Conservation (phyloP, 2,329 filamentous ascomycete genomes). For the Cercospora berteroae region DNA sequence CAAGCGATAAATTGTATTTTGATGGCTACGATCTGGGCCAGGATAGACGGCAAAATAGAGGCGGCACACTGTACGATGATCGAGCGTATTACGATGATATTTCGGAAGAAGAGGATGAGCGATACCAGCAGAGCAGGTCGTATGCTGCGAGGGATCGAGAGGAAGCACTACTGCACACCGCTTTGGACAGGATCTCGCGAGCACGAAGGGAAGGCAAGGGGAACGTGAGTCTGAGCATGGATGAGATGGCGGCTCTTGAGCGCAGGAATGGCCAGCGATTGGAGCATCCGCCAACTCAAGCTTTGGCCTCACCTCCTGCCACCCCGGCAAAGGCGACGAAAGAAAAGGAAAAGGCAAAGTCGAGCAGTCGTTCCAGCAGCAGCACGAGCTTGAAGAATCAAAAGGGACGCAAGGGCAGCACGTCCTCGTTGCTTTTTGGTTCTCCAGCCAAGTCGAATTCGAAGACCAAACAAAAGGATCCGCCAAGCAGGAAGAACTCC, state of each 20-base stretch:
- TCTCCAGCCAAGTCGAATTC: slow-evolving; percentile 39
- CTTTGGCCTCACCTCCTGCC: slow-evolving; percentile 35
- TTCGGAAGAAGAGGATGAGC: slow-evolving; percentile 51
- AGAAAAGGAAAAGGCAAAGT: slow-evolving; percentile 22
- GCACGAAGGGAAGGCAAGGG: slow-evolving; percentile 73
- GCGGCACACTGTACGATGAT: slow-evolving; percentile 49
- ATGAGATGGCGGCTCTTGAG: slow-evolving; percentile 79
- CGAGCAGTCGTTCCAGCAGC: slow-evolving; percentile 38
- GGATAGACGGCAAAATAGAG: slow-evolving; percentile 39
- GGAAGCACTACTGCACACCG: slow-evolving; percentile 72
- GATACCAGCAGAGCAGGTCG: slow-evolving; percentile 44
- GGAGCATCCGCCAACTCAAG: slow-evolving; percentile 25
- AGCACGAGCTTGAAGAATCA: slow-evolving; percentile 37
- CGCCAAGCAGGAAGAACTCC: slow-evolving; percentile 27
- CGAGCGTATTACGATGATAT: slow-evolving; percentile 46
- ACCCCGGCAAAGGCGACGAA: slow-evolving; percentile 28
- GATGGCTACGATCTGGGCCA: slow-evolving; percentile 49
- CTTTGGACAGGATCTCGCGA: slow-evolving; percentile 74
- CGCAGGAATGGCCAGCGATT: slow-evolving; percentile 37
- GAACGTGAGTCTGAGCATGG: slow-evolving; percentile 75
- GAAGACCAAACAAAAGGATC: slow-evolving; percentile 33
- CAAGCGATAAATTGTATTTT: slow-evolving; percentile 49
- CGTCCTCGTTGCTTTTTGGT: slow-evolving; percentile 33
- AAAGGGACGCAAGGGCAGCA: slow-evolving; percentile 38
- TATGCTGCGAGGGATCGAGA: slow-evolving; percentile 65